Evolutionary conservation across 352 stramenopile genomes (phyloP).

Genomic region (Nothophytophthora sp.): DNA sequence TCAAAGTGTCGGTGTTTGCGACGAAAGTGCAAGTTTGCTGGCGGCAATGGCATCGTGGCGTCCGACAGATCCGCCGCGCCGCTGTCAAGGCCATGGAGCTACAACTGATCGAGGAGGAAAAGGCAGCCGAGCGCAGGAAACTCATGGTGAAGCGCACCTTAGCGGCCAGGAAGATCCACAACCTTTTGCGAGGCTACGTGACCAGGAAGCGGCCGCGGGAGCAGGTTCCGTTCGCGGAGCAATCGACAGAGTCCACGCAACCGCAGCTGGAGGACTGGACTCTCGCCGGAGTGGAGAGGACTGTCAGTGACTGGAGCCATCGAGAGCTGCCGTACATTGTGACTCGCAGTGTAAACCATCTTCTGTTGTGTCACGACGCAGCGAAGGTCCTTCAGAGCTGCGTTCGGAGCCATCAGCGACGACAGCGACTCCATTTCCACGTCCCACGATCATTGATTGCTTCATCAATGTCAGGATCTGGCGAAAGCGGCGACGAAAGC

Average conservation of each 20-base stretch:
- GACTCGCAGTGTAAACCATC: slow-evolving; percentile 21
- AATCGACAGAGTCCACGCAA: not conserved
- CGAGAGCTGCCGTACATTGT: slow-evolving; percentile 43
- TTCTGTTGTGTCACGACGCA: slow-evolving; percentile 25
- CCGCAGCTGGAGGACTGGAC: slow-evolving; percentile 1
- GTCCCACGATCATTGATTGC: slow-evolving; percentile 10
- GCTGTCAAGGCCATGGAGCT: slow-evolving; percentile 33
- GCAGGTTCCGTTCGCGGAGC: no score
- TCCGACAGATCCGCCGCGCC: slow-evolving; percentile 27
- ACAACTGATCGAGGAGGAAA: slow-evolving; percentile 31
- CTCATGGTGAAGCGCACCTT: slow-evolving; percentile 5
- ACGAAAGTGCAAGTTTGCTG: slow-evolving; percentile 35
- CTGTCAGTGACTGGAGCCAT: slow-evolving; percentile 34
- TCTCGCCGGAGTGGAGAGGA: slow-evolving; percentile 12
- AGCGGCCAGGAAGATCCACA: slow-evolving; percentile 24
- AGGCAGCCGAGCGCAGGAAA: slow-evolving; percentile 20
- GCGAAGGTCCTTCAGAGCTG: slow-evolving; percentile 33
- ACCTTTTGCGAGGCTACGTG: no score
- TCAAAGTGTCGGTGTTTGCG: slow-evolving; percentile 29
- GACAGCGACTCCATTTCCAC: slow-evolving; percentile 22
- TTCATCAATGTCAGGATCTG: not conserved
- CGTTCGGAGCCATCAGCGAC: slow-evolving; percentile 18
- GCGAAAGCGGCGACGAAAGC: no score
- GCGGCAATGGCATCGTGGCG: slow-evolving; percentile 25
- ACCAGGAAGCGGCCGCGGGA: no score